Percentiles rank a stretch among this genome's conserved stretches.
These are phyloP conservation scores for Plasmodium vinckei DNA, from an alignment of 169 alveolate species.

Conservation along the genomic window DNA sequence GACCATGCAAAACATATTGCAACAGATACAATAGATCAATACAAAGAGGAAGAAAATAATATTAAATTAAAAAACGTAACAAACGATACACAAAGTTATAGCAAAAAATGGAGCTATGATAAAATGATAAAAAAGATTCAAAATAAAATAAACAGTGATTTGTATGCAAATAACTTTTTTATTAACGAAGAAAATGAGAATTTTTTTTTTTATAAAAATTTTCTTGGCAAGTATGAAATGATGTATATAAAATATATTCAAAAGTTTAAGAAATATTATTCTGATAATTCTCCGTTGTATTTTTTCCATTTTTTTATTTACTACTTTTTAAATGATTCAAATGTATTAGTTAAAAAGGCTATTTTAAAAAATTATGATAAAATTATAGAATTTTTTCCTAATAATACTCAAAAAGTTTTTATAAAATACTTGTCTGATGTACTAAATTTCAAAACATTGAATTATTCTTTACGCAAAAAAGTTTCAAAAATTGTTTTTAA, in stretches of 20 bases:
- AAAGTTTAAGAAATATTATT: conserved; percentile 51
- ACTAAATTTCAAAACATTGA: conserved; percentile 31
- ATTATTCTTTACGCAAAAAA: conserved; percentile 60
- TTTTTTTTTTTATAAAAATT: conserved; percentile 64
- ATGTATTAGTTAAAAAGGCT: conserved; percentile 70
- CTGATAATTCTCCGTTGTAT: conserved; percentile 39
- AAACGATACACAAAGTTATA: not conserved
- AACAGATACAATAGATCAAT: not conserved
- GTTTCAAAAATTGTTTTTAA: conserved; percentile 47
- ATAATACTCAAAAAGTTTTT: conserved; percentile 6
- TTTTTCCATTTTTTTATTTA: conserved; percentile 61
- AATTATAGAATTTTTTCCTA: conserved; percentile 38
- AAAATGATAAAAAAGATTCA: conserved; percentile 31
- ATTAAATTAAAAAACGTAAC: not conserved
- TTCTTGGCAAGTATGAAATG: conserved; percentile 46
- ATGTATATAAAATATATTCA: conserved; percentile 41
- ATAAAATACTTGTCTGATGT: conserved; percentile 39
- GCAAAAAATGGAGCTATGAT: not conserved
- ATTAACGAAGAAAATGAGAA: conserved; percentile 64
- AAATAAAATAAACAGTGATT: conserved; percentile 28
- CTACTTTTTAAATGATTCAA: conserved; percentile 65
- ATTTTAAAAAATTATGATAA: conserved; percentile 61
- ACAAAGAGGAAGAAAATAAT: not conserved
- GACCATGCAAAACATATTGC: conserved; percentile 7
- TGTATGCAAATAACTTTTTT: conserved; percentile 59